Percentiles rank a stretch among this genome's conserved stretches.
These are phyloP conservation scores for Apiotrichum laibachii DNA, from an alignment of 1,284 basidiomycete species.

Conservation along the genomic window DNA sequence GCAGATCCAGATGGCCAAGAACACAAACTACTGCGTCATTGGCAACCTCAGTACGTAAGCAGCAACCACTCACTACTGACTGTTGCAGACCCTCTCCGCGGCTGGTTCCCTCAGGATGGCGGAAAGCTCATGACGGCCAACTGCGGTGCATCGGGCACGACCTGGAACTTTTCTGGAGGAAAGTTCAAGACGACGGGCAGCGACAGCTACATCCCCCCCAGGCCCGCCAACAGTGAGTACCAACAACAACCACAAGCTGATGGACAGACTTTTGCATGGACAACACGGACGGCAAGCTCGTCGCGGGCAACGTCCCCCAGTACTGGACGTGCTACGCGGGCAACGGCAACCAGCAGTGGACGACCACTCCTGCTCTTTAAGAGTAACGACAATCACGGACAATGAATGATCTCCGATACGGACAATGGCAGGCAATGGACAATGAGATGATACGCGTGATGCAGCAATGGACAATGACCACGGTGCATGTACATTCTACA, in stretches of 20 bases:
- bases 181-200: background rate
- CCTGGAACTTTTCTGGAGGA: background rate
- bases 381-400: background rate
- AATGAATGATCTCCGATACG: too few species aligned
- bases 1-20: background rate
- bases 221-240: background rate
- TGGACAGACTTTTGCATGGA: slow-evolving; percentile 1
- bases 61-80: background rate
- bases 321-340: background rate
- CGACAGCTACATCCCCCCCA: background rate
- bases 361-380: background rate
- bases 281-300: slow-evolving; percentile 2
- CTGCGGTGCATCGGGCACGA: background rate
- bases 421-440: too few species aligned
- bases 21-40: background rate
- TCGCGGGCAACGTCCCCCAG: background rate
- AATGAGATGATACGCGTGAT: too few species aligned
- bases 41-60: background rate
- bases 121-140: background rate
- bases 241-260: background rate
- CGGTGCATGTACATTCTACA: too few species aligned
- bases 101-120: background rate
- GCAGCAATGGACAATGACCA: too few species aligned
- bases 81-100: background rate
- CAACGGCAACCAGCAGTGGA: slow-evolving; percentile 3